A percentile compares a stretch with the other conserved stretches of the same genome.
Evolutionary conservation across 305 asterid genomes (phyloP).

Genomic region (Fraxinus latifolia): DNA sequence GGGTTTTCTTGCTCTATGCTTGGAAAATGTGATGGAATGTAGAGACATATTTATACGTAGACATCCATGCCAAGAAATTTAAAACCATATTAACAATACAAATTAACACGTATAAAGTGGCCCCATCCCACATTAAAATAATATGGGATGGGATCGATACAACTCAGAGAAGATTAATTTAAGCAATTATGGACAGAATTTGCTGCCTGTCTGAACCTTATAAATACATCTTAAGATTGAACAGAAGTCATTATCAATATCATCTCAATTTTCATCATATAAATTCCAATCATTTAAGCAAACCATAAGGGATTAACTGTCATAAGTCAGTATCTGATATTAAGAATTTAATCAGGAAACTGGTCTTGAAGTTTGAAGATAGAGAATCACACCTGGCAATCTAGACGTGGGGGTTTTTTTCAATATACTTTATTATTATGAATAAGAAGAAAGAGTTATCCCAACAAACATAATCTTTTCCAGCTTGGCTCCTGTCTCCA

Average conservation of each 20-base stretch:
- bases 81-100: background rate
- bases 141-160: conserved; percentile 26
- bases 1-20: conserved; percentile 11
- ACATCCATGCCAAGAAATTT: background rate
- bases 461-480: conserved; percentile 12
- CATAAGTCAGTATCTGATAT: conserved; percentile 19
- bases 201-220: conserved; percentile 26
- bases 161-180: conserved; percentile 37
- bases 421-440: background rate
- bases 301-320: conserved; percentile 26
- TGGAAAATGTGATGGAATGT: conserved; percentile 19
- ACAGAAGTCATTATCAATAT: conserved; percentile 21
- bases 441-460: conserved; percentile 9
- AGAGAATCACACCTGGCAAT: conserved; percentile 38
- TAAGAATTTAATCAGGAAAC: conserved; percentile 17
- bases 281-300: conserved; percentile 39
- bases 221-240: conserved; percentile 9
- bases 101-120: conserved; percentile 1
- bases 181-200: conserved; percentile 21
- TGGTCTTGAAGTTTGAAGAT: conserved; percentile 20
- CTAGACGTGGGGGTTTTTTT: conserved; percentile 45
- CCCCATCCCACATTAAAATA: background rate
- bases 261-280: conserved; percentile 8
- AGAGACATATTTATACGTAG: conserved; percentile 22
- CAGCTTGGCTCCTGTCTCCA: conserved; percentile 18